These are phyloP conservation scores for Solanum lycopersicoides DNA, from an alignment of 257 asterid genomes.

Conservation along the genomic window DNA sequence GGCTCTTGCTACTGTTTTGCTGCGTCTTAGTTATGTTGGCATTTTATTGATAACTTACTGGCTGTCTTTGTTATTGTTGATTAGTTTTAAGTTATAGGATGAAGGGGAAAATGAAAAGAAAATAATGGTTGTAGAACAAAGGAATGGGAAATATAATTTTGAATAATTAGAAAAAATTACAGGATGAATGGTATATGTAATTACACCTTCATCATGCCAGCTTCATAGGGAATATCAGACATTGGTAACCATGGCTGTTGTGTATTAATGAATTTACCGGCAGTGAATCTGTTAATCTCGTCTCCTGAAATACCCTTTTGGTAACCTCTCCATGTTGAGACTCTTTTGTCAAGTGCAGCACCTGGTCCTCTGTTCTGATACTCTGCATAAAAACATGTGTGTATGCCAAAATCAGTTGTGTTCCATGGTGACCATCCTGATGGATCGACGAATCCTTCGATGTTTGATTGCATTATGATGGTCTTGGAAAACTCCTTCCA, in stretches of 20 bases:
- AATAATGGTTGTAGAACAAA: not conserved
- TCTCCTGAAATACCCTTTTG: not conserved
- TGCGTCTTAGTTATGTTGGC: too few species aligned
- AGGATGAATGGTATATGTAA: not conserved
- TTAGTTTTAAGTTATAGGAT: too few species aligned
- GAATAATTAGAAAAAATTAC: not conserved
- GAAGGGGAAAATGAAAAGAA: not conserved
- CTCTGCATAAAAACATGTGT: not conserved
- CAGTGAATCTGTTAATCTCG: constrained; percentile 8
- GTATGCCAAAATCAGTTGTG: not conserved
- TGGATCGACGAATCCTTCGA: constrained; percentile 24
- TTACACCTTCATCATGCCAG: constrained; percentile 15
- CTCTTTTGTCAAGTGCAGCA: constrained; percentile 6
- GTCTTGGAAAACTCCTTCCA: constrained; percentile 50
- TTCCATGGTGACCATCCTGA: constrained; percentile 61
- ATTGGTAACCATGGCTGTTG: constrained; percentile 13
- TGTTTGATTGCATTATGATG: constrained; percentile 27
- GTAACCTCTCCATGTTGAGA: constrained; percentile 27
- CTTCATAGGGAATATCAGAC: constrained; percentile 20
- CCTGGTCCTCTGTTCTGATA: constrained; percentile 35
- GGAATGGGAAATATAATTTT: not conserved
- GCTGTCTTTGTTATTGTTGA: too few species aligned
- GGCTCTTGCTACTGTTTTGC: too few species aligned
- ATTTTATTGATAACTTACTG: not conserved
- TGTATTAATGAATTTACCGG: not conserved